A percentile compares a stretch with the other conserved stretches of the same genome.
These are phyloP conservation scores for Hyphodiscus hymeniophilus DNA, from an alignment of 495 filamentous ascomycete genomes.

Conservation along the genomic window DNA sequence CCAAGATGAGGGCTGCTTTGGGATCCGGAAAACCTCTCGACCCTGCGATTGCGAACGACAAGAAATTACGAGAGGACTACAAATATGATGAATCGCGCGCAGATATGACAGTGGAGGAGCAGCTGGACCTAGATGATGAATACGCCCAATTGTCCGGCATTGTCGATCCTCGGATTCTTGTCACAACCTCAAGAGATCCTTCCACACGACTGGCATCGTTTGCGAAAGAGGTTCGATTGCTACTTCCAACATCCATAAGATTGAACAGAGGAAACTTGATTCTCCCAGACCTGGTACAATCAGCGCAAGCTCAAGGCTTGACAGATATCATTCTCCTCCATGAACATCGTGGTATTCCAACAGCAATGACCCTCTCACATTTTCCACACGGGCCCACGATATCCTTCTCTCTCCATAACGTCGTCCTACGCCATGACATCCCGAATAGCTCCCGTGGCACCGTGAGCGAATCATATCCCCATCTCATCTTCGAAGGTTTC, in stretches of 20 bases:
- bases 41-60: conserved; percentile 82
- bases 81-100: conserved; percentile 80
- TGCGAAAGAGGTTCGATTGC: conserved; percentile 88
- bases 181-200: conserved; percentile 86
- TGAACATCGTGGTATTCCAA: conserved; percentile 90
- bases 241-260: conserved; percentile 84
- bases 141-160: conserved; percentile 79
- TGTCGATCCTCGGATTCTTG: conserved; percentile 78
- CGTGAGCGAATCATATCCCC: conserved; percentile 88
- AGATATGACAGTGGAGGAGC: conserved; percentile 52
- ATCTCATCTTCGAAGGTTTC: conserved; percentile 94
- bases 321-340: conserved; percentile 84
- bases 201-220: conserved; percentile 78
- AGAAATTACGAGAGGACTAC: conserved; percentile 74
- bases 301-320: conserved; percentile 68
- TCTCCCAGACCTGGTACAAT: conserved; percentile 72
- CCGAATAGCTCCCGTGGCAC: conserved; percentile 81
- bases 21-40: conserved; percentile 77
- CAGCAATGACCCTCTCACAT: conserved; percentile 81
- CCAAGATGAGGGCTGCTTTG: conserved; percentile 76
- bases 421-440: conserved; percentile 88
- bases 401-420: conserved; percentile 88
- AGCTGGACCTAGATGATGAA: conserved; percentile 87
- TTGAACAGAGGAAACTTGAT: conserved; percentile 88
- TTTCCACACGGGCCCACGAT: conserved; percentile 91